A percentile compares a stretch with the other conserved stretches of the same genome.
phyloP scores from a whole-genome alignment of 345 rosid genomes.

The Arabidopsis suecica region DNA sequence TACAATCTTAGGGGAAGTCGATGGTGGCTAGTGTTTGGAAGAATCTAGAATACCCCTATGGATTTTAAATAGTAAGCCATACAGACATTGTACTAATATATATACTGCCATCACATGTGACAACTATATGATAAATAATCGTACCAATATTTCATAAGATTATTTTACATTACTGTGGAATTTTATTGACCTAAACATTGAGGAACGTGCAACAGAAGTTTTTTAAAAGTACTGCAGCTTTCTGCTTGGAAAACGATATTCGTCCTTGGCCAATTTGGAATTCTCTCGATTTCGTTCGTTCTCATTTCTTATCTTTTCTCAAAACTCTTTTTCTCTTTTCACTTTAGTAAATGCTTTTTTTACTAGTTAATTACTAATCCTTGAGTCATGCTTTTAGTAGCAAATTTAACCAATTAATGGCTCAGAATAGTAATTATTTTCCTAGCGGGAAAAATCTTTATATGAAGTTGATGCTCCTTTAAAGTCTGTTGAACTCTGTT shows the following conservation, averaged over 20 bases:
- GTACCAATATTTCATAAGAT: conserved; percentile 33
- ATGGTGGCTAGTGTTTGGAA: conserved; percentile 24
- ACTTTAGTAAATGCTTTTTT: not conserved
- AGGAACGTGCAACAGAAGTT: conserved; percentile 28
- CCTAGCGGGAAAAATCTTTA: not conserved
- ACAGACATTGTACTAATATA: conserved; percentile 11
- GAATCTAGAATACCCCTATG: conserved; percentile 19
- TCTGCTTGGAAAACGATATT: conserved; percentile 30
- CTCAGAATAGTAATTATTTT: too few species aligned
- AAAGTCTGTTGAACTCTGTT: too few species aligned
- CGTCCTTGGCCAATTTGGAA: conserved; percentile 27
- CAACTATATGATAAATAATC: conserved; percentile 37
- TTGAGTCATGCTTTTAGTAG: not conserved
- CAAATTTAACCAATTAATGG: not conserved
- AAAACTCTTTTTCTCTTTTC: conserved; percentile 4
- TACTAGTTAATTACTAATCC: not conserved
- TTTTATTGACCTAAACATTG: conserved; percentile 6
- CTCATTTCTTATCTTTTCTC: conserved; percentile 28
- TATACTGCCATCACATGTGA: conserved; percentile 31
- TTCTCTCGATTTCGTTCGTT: conserved; percentile 31
- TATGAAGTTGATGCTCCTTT: not conserved
- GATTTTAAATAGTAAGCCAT: not conserved
- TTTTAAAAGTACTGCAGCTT: conserved; percentile 32
- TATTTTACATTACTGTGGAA: conserved; percentile 1
- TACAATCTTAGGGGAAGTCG: not conserved